Percentiles rank a stretch among this genome's conserved stretches.
These are phyloP conservation scores for Botrytis byssoidea DNA, from an alignment of 2,329 filamentous ascomycete species.

Conservation along the genomic window DNA sequence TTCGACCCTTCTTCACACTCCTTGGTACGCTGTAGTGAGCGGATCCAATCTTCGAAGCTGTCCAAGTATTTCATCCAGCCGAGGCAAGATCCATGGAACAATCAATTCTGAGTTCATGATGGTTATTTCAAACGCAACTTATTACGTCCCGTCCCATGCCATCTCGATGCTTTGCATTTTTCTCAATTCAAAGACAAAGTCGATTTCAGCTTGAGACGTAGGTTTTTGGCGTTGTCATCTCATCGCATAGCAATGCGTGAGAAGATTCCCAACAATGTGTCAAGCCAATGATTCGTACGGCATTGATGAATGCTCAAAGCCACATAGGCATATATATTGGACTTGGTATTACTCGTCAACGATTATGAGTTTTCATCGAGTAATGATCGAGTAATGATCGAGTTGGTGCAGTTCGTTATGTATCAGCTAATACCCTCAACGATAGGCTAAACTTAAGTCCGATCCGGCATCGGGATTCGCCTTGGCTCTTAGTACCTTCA, in stretches of 20 bases:
- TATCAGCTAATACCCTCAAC: background rate
- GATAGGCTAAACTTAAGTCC: slow-evolving; percentile 15
- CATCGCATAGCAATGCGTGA: background rate
- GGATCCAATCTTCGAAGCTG: background rate
- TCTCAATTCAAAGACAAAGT: background rate
- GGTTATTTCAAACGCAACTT: background rate
- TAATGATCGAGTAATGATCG: slow-evolving; percentile 13
- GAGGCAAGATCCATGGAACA: background rate
- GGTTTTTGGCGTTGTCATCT: background rate
- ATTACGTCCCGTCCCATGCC: background rate
- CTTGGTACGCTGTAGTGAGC: background rate
- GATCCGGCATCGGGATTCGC: slow-evolving; percentile 15
- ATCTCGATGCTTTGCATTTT: background rate
- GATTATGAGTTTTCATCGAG: slow-evolving; percentile 1
- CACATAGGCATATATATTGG: background rate
- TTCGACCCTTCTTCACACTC: background rate
- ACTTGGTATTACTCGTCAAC: too few relatives aligned
- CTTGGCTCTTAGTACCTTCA: background rate
- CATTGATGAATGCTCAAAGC: background rate
- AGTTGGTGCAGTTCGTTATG: background rate
- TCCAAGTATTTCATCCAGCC: background rate
- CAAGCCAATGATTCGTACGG: background rate
- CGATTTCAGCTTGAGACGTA: background rate
- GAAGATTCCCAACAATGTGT: background rate
- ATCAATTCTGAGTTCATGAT: background rate